Evolutionary conservation across 352 stramenopile genomes (phyloP).

Genomic region (Thraustotheca clavata): DNA sequence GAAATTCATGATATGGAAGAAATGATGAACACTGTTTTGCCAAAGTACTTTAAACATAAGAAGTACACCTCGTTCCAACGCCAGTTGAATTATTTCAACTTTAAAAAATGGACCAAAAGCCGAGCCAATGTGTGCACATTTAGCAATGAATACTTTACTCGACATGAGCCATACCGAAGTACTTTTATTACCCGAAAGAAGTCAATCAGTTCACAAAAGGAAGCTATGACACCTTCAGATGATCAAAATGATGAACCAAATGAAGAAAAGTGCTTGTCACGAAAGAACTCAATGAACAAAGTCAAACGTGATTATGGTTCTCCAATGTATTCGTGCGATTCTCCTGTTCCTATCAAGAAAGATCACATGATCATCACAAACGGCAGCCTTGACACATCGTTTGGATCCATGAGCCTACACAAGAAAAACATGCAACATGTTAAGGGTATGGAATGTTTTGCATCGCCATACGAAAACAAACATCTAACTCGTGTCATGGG

Average conservation of each 20-base stretch:
- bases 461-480: slow-evolving; percentile 21
- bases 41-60: slow-evolving; percentile 92
- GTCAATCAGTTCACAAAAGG: slow-evolving; percentile 24
- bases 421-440: neutral
- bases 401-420: slow-evolving; percentile 18
- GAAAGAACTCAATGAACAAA: neutral
- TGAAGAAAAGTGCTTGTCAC: neutral
- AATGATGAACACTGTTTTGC: slow-evolving; percentile 78
- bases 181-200: slow-evolving; percentile 60
- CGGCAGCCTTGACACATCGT: slow-evolving; percentile 2
- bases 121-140: slow-evolving; percentile 70
- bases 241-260: neutral
- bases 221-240: neutral
- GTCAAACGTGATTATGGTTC: neutral
- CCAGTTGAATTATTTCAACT: slow-evolving; percentile 93
- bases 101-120: slow-evolving; percentile 87
- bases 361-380: neutral
- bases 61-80: slow-evolving; percentile 92
- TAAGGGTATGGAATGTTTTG: neutral
- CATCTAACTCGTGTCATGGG: slow-evolving; percentile 19
- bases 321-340: slow-evolving; percentile 15
- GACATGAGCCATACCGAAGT: slow-evolving; percentile 46
- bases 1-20: slow-evolving; percentile 59
- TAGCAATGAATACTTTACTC: slow-evolving; percentile 56
- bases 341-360: neutral